Conservation (phyloP, 2,329 filamentous ascomycete species). For the Penicillium nordicum region DNA sequence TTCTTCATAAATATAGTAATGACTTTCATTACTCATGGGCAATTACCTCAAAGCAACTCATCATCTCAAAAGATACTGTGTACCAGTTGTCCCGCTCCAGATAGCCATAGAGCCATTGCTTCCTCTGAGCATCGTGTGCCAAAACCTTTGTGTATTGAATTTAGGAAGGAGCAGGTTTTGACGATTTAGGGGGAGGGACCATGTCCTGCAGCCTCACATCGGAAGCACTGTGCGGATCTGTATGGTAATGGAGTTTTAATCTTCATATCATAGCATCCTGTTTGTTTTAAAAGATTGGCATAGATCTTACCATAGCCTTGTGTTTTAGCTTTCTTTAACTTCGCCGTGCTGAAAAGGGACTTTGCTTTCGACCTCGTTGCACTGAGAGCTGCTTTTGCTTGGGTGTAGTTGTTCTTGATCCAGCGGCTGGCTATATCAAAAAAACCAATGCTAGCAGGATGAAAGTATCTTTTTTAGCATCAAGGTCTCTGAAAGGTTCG, state of each 20-base stretch:
- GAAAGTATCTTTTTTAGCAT: not conserved
- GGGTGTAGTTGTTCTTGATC: not conserved
- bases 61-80: not conserved
- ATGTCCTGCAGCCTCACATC: not conserved
- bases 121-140: not conserved
- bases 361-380: not conserved
- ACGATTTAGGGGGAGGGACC: not conserved
- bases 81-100: too few species aligned
- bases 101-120: not conserved
- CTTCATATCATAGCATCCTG: not conserved
- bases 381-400: not conserved
- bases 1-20: not conserved
- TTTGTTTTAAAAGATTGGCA: too few species aligned
- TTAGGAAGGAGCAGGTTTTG: not conserved
- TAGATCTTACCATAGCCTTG: not conserved
- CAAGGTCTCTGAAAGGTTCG: not conserved
- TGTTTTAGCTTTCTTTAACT: not conserved
- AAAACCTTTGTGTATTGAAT: not conserved
- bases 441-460: not conserved
- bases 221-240: not conserved
- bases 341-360: too few species aligned
- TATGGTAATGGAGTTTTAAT: not conserved
- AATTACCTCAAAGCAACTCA: not conserved
- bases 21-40: not conserved
- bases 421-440: not conserved